A percentile compares a stretch with the other conserved stretches of the same genome.
Evolutionary conservation across 2,329 filamentous ascomycete genomes (phyloP).

Genomic region (Microcyclospora tardicrescens): DNA sequence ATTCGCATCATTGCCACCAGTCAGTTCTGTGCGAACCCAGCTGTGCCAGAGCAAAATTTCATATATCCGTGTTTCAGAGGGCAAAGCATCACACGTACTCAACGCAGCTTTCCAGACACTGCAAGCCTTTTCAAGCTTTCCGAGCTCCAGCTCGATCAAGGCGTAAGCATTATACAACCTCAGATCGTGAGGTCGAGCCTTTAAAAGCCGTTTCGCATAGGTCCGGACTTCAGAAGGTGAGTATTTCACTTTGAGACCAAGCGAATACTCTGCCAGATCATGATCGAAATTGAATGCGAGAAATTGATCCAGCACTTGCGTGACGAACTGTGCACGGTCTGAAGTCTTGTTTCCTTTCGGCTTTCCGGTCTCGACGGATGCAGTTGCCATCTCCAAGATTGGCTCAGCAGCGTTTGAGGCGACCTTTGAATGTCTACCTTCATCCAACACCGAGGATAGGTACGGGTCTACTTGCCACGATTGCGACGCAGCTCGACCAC

Average conservation of each 20-base stretch:
- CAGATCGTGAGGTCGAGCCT: constrained; percentile 49
- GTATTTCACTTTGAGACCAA: constrained; percentile 52
- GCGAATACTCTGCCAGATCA: constrained; percentile 53
- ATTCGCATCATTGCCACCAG: constrained; percentile 22
- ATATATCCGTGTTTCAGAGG: constrained; percentile 24
- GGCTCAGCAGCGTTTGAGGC: no score
- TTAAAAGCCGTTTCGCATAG: constrained; percentile 60
- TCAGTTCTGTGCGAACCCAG: constrained; percentile 57
- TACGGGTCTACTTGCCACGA: constrained; percentile 2
- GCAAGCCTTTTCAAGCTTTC: constrained; percentile 44
- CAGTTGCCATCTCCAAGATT: no score
- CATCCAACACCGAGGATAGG: not conserved
- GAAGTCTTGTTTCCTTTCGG: no score
- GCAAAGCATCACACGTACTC: constrained; percentile 38
- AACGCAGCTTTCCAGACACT: constrained; percentile 57
- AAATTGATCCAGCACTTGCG: constrained; percentile 46
- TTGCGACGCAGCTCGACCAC: not conserved
- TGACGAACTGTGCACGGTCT: constrained; percentile 16
- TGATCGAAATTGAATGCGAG: constrained; percentile 30
- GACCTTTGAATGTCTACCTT: no score
- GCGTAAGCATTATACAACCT: constrained; percentile 70
- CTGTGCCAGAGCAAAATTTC: constrained; percentile 42
- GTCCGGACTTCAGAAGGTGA: constrained; percentile 48
- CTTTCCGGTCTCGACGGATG: no score
- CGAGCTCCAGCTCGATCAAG: constrained; percentile 51